Evolutionary conservation across 2,329 filamentous ascomycete species (phyloP), one percentile per base, ranked within the genome.

Genomic region (Fusarium subglutinans): DNA sequence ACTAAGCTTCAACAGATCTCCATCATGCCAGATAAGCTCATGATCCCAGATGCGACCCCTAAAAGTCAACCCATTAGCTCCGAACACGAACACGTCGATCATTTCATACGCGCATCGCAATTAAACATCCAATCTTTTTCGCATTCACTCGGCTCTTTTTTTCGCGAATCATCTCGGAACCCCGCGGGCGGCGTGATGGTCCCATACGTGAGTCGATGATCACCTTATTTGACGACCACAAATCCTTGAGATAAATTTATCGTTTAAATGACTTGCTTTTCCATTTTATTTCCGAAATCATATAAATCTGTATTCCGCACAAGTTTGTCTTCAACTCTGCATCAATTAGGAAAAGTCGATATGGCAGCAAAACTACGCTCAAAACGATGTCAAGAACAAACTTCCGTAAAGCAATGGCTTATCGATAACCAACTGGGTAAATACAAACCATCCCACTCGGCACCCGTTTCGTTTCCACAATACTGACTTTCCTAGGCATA

Each of bases 401-500:
- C 26, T 17, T 57, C 55, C 2, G 22, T 28, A 3, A 73, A 74
- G 51, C 57, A 59, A 48, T 67, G 70, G 70, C 45, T 73, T 63
- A 54, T 73, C 47, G 38, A 73, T 48, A 66, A 73, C n/a, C 70
- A 73, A 22, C 61, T 63, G 4, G 43, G 70, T 73, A 38, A 24
- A 20, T 56, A 44, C 20, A 18, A 8, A 8, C 4, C 18, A 56
- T 43, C 56, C 56, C 40, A 37, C 33, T 40, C 22, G 14, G 17
- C 22, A 30, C n/a, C 8, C 3, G 26, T 30, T 47, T 33, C 5
- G 26, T 26, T 51, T 35, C 48, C 44, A 51, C 54, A 70, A 45
- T 71, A 48, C 57, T 73, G 37, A 73, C 66, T 48, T 68, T 24
- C 8, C 15, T 66, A 86, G 95, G 94, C 72, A 90, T 98, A 75